phyloP scores from a whole-genome alignment of 805 yeast genomes.

The Dipodascopsis uninucleata region DNA sequence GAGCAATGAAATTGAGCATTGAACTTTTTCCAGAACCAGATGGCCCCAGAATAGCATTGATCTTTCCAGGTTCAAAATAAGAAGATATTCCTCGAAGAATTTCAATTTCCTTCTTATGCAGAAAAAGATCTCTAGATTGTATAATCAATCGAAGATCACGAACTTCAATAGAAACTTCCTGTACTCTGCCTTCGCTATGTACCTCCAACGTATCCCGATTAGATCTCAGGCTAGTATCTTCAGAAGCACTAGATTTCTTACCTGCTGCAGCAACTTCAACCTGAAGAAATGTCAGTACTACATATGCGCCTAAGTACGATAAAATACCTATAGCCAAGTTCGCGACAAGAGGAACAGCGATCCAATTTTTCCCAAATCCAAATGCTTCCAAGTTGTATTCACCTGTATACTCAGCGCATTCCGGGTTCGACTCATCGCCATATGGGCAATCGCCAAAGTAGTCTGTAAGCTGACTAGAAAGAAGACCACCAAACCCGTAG shows the following conservation, averaged over 20 bases:
- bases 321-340: constrained; percentile 57
- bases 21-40: constrained; percentile 79
- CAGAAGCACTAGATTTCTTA: constrained; percentile 23
- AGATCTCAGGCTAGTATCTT: constrained; percentile 18
- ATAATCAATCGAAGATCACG: constrained; percentile 30
- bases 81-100: constrained; percentile 51
- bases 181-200: no score
- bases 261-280: constrained; percentile 43
- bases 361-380: constrained; percentile 66
- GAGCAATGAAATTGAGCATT: constrained; percentile 58
- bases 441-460: constrained; percentile 57
- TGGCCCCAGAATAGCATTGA: constrained; percentile 77
- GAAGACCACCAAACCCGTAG: constrained; percentile 70
- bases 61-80: constrained; percentile 49
- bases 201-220: constrained; percentile 3
- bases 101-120: constrained; percentile 31
- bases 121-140: constrained; percentile 13
- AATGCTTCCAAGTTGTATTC: constrained; percentile 48
- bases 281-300: constrained; percentile 47
- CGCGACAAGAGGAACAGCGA: constrained; percentile 58
- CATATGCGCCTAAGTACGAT: constrained; percentile 47
- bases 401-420: constrained; percentile 55
- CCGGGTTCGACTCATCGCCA: constrained; percentile 33
- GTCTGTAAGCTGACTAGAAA: constrained; percentile 62
- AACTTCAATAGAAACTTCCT: constrained; percentile 30